Percentiles rank a stretch among this genome's conserved stretches.
Conservation (phyloP, 768 basidiomycete genomes). For the Imleria badia region DNA sequence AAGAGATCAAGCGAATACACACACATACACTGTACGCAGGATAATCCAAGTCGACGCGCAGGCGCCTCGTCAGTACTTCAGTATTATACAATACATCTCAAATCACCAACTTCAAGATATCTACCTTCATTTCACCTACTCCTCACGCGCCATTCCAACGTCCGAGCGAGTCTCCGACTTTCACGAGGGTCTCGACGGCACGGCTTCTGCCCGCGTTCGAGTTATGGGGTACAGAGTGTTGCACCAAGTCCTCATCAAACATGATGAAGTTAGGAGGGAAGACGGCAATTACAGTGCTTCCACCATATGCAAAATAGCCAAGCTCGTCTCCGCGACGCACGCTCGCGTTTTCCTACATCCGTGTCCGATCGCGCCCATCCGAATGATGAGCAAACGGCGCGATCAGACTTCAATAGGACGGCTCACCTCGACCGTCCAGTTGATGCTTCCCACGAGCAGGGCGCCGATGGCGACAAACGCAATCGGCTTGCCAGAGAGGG, state of each 20-base stretch:
- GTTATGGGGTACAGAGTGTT: conserved; percentile 41
- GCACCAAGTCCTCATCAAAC: conserved; percentile 63
- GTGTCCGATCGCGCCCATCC: neutral
- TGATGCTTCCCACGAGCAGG: conserved; percentile 75
- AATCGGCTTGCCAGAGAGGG: conserved; percentile 44
- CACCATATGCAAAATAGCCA: conserved; percentile 72
- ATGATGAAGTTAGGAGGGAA: conserved; percentile 54
- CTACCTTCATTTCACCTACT: neutral
- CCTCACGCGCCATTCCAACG: conserved; percentile 18
- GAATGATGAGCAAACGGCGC: neutral
- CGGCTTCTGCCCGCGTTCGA: conserved; percentile 20
- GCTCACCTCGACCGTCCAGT: conserved; percentile 49
- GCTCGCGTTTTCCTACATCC: conserved; percentile 40
- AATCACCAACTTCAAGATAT: neutral
- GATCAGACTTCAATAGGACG: neutral
- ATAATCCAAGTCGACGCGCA: neutral
- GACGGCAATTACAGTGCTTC: conserved; percentile 65
- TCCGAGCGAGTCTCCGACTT: conserved; percentile 37
- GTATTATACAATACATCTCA: neutral
- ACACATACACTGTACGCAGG: neutral
- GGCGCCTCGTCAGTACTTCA: too few relatives aligned
- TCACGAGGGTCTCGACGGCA: conserved; percentile 64
- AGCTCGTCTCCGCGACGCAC: conserved; percentile 68
- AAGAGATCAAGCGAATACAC: neutral
- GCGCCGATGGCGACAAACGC: conserved; percentile 79